Evolutionary conservation across 768 basidiomycete species (phyloP).

Genomic region (Lentinula sp.): DNA sequence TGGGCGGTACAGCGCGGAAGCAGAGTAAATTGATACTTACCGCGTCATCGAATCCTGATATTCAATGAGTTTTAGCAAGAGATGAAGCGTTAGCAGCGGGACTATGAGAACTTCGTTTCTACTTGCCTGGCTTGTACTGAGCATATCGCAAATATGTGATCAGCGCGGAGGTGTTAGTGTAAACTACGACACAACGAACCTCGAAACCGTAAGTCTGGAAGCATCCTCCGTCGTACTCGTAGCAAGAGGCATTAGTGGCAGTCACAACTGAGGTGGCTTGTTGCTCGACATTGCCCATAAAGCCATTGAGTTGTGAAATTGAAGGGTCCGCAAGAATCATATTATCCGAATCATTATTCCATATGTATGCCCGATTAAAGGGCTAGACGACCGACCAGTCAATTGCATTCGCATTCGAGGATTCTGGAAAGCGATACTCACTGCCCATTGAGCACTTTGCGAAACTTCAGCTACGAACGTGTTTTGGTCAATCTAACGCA

Average conservation of each 20-base stretch:
- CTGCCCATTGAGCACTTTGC: constrained; percentile 46
- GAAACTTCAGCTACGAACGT: constrained; percentile 28
- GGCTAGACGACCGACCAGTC: constrained; percentile 23
- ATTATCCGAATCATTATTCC: constrained; percentile 28
- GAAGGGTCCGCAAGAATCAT: constrained; percentile 28
- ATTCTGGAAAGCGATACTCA: constrained; percentile 10
- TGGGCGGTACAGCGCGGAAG: not conserved
- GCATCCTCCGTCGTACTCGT: constrained; percentile 32
- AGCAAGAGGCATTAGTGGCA: constrained; percentile 35
- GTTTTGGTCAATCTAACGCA: constrained; percentile 1
- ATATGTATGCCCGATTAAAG: constrained; percentile 39
- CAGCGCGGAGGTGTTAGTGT: not conserved
- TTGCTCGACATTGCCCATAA: constrained; percentile 19
- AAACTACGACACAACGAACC: not conserved
- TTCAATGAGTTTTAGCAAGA: not conserved
- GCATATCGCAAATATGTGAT: not conserved
- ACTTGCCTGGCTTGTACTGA: constrained; percentile 36
- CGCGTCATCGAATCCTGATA: constrained; percentile 27
- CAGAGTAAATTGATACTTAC: constrained; percentile 15
- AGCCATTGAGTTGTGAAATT: constrained; percentile 32
- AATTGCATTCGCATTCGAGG: not conserved
- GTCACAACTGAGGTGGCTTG: constrained; percentile 6
- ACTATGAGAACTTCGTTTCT: constrained; percentile 4
- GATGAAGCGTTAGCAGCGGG: not conserved
- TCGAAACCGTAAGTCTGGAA: constrained; percentile 46